Evolutionary conservation across 1,284 basidiomycete genomes (phyloP).

Genomic region (Ganoderma sinense): DNA sequence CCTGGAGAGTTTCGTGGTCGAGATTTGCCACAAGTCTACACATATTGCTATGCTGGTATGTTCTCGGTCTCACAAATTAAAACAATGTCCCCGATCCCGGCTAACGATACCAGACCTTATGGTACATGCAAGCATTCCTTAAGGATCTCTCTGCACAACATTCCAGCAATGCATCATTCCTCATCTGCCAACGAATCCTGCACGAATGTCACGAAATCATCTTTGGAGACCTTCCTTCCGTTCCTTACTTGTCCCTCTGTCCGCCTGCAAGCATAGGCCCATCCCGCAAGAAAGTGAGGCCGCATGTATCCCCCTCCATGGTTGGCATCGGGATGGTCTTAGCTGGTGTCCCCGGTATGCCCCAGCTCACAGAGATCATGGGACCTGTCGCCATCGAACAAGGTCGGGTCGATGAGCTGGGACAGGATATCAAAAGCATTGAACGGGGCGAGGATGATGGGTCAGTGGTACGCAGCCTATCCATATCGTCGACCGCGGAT

Average conservation of each 20-base stretch:
- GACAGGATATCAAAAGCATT: conserved; percentile 55
- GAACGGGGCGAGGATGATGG: conserved; percentile 53
- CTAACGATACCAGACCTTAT: conserved; percentile 77
- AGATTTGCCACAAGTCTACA: conserved; percentile 87
- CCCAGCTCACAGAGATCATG: conserved; percentile 72
- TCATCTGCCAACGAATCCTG: conserved; percentile 92
- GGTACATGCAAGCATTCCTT: conserved; percentile 98
- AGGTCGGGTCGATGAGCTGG: conserved; percentile 73
- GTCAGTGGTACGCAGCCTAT: conserved; percentile 27
- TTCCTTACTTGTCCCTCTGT: conserved; percentile 70
- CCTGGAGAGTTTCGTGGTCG: conserved; percentile 90
- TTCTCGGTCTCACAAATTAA: conserved; percentile 40
- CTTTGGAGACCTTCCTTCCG: conserved; percentile 85
- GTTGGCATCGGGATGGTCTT: conserved; percentile 89
- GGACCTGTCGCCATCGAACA: conserved; percentile 92
- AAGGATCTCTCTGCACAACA: conserved; percentile 78
- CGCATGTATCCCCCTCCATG: conserved; percentile 76
- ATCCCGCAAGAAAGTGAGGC: conserved; percentile 71
- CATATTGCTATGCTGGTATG: conserved; percentile 94
- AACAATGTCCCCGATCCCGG: conserved; percentile 8
- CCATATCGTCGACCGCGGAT: conserved; percentile 30
- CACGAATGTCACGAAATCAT: conserved; percentile 97
- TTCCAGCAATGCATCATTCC: conserved; percentile 82
- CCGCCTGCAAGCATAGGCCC: conserved; percentile 57
- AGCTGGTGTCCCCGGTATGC: conserved; percentile 83